phyloP scores from a whole-genome alignment of 768 basidiomycete species.

The Trametes gibbosa region DNA sequence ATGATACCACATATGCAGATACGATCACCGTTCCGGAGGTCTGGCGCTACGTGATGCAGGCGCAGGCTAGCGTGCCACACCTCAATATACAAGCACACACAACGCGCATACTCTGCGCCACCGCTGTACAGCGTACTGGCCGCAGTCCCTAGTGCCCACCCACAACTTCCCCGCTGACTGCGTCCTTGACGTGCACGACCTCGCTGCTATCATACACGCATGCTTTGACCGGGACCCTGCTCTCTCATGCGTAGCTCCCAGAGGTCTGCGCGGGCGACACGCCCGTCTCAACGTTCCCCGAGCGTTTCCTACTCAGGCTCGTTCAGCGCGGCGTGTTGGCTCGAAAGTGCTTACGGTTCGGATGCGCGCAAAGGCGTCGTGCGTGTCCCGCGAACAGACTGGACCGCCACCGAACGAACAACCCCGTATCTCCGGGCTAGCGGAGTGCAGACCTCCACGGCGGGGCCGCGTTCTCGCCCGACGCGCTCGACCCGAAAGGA shows the following conservation, averaged over 20 bases:
- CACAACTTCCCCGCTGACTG: conserved; percentile 13
- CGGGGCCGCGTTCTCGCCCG: conserved; percentile 11
- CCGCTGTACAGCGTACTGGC: no score
- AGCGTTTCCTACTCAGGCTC: conserved; percentile 3
- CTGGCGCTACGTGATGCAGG: no score
- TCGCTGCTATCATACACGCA: conserved; percentile 20
- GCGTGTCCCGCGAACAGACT: conserved; percentile 15
- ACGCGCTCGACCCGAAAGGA: no score
- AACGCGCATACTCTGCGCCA: background rate
- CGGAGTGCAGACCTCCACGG: conserved; percentile 11
- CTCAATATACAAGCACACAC: conserved; percentile 2
- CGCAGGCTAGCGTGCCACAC: background rate
- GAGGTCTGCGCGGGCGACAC: conserved; percentile 13
- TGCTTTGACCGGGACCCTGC: conserved; percentile 8
- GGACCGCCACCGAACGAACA: background rate
- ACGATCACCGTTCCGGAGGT: no score
- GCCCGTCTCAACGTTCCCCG: conserved; percentile 7
- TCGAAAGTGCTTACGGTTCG: background rate
- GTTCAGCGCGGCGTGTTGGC: no score
- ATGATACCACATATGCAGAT: no score
- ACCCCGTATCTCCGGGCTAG: conserved; percentile 14
- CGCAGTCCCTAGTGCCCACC: background rate
- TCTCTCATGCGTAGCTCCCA: conserved; percentile 15
- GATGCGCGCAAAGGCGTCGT: conserved; percentile 8
- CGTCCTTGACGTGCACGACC: conserved; percentile 23